Conservation (phyloP, 108 stramenopile genomes). For the Fragilariopsis cylindrus region DNA sequence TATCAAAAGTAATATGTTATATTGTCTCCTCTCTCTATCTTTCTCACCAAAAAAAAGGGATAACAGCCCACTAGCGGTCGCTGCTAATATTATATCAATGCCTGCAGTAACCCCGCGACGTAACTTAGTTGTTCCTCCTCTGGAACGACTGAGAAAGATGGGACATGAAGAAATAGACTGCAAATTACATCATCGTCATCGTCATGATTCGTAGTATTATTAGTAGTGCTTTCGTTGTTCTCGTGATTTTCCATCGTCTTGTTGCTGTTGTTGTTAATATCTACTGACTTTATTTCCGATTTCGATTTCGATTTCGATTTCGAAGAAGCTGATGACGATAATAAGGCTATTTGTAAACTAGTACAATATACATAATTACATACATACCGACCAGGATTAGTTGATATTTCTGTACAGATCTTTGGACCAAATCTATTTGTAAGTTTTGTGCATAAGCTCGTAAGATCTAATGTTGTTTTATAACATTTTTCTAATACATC, state of each 20-base stretch:
- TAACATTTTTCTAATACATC: constrained; percentile 7
- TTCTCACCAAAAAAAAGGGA: no score
- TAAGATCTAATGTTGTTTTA: constrained; percentile 21
- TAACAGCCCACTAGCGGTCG: no score
- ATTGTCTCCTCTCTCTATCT: no score
- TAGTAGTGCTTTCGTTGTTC: background rate
- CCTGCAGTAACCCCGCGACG: constrained; percentile 24
- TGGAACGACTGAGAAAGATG: constrained; percentile 48
- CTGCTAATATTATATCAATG: background rate
- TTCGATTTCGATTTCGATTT: background rate
- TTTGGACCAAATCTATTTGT: constrained; percentile 20
- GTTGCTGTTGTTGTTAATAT: background rate
- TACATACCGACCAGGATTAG: constrained; percentile 83
- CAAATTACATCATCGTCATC: background rate
- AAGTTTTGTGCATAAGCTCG: background rate
- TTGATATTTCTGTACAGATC: constrained; percentile 37
- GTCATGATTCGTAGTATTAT: constrained; percentile 27
- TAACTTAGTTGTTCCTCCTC: constrained; percentile 53
- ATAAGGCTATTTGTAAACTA: constrained; percentile 41
- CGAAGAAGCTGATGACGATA: background rate
- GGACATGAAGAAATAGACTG: constrained; percentile 78
- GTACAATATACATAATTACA: constrained; percentile 85
- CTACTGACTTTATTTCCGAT: no score
- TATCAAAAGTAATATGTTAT: no score
- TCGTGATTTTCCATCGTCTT: background rate